Evolutionary conservation across 2,329 filamentous ascomycete genomes (phyloP).

Genomic region (Aspergillus tanneri): DNA sequence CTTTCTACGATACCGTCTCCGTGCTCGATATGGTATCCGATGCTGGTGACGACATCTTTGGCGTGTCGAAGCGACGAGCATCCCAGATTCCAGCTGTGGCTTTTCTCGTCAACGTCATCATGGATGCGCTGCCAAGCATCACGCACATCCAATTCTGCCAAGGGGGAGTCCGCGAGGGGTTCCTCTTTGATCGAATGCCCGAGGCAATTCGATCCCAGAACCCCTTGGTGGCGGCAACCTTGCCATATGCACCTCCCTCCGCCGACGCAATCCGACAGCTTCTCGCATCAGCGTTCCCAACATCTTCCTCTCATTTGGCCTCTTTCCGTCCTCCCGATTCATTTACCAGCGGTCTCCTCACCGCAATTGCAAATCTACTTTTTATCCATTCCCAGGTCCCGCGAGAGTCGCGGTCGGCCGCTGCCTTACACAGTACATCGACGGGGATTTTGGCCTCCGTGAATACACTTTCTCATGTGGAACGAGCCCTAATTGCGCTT

Average conservation of each 20-base stretch:
- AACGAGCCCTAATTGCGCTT: slow-evolving; percentile 69
- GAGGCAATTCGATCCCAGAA: slow-evolving; percentile 59
- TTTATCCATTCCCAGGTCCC: slow-evolving; percentile 53
- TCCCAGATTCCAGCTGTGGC: slow-evolving; percentile 81
- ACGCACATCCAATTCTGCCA: slow-evolving; percentile 78
- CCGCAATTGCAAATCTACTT: slow-evolving; percentile 60
- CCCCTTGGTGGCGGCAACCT: slow-evolving; percentile 65
- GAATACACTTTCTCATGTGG: slow-evolving; percentile 72
- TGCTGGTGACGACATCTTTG: slow-evolving; percentile 53
- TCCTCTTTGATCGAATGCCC: slow-evolving; percentile 70
- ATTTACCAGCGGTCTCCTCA: slow-evolving; percentile 51
- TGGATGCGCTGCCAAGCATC: slow-evolving; percentile 67
- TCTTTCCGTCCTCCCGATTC: slow-evolving; percentile 37
- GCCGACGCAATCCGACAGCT: slow-evolving; percentile 49
- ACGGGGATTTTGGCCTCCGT: slow-evolving; percentile 64
- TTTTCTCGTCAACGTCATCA: slow-evolving; percentile 73
- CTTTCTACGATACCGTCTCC: slow-evolving; percentile 59
- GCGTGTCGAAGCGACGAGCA: slow-evolving; percentile 76
- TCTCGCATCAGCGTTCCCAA: slow-evolving; percentile 51
- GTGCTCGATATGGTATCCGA: slow-evolving; percentile 44
- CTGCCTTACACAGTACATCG: slow-evolving; percentile 70
- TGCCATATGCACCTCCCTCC: slow-evolving; percentile 52
- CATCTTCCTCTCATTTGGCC: slow-evolving; percentile 16
- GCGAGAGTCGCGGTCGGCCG: slow-evolving; percentile 60
- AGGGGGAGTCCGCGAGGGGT: slow-evolving; percentile 82